Evolutionary conservation across 169 alveolate genomes (phyloP).

Genomic region (Plasmodium vinckei): DNA sequence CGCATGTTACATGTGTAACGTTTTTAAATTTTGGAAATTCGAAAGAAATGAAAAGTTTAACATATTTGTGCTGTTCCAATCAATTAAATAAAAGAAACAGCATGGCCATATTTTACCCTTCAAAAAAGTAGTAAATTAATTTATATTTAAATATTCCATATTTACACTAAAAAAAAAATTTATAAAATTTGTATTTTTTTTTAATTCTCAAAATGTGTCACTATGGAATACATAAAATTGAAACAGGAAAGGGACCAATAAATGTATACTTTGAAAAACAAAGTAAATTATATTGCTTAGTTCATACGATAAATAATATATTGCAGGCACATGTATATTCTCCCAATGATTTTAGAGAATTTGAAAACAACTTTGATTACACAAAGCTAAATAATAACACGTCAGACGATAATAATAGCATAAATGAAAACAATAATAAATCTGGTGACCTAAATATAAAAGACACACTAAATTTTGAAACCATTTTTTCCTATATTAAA

Average conservation of each 20-base stretch:
- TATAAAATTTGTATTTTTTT: too few species aligned
- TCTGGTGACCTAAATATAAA: not conserved
- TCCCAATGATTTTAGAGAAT: constrained; percentile 47
- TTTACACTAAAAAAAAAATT: too few species aligned
- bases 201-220: constrained; percentile 34
- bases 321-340: constrained; percentile 71
- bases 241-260: constrained; percentile 60
- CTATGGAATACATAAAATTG: constrained; percentile 40
- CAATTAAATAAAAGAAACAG: too few species aligned
- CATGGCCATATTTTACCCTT: too few species aligned
- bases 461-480: constrained; percentile 4
- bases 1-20: too few species aligned
- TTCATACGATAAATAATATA: constrained; percentile 69
- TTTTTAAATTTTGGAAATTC: too few species aligned
- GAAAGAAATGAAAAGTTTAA: too few species aligned
- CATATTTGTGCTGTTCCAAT: too few species aligned
- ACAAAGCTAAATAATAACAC: not conserved
- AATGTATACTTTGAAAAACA: constrained; percentile 69
- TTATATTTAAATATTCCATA: too few species aligned
- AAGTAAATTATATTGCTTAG: constrained; percentile 56
- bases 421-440: constrained; percentile 2
- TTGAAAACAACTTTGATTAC: constrained; percentile 19
- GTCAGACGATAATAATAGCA: not conserved
- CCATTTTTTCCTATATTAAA: constrained; percentile 22
- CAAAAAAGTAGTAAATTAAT: too few species aligned